These are phyloP conservation scores for Coleophoma crateriformis DNA, from an alignment of 2,329 filamentous ascomycete genomes.

Conservation along the genomic window DNA sequence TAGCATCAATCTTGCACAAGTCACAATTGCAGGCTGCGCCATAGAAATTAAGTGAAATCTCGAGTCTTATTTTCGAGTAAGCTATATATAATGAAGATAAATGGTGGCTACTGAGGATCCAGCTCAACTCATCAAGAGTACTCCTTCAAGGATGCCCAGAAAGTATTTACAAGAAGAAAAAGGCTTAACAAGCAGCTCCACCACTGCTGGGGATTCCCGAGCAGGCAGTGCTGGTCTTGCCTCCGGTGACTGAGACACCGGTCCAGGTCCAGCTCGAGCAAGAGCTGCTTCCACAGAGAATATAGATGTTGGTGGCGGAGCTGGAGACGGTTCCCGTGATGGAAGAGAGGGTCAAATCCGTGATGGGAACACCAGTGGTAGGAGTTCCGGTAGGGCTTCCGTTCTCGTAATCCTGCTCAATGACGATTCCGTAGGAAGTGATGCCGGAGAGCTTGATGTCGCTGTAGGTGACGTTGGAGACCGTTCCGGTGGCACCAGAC, in stretches of 20 bases:
- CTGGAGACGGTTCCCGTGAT: constrained; percentile 23
- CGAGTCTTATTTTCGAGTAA: no score
- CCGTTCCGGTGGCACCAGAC: constrained; percentile 28
- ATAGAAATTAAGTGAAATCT: no score
- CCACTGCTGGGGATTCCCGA: constrained; percentile 25
- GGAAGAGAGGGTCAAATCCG: constrained; percentile 15
- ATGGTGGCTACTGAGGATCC: no score
- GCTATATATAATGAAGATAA: no score
- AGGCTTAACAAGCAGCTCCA: constrained; percentile 2
- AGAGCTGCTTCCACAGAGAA: constrained; percentile 31
- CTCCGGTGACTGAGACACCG: constrained; percentile 28
- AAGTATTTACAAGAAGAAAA: no score
- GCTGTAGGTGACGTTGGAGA: constrained; percentile 38
- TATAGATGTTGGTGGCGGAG: constrained; percentile 26
- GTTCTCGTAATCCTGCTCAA: constrained; percentile 45
- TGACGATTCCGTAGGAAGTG: constrained; percentile 41
- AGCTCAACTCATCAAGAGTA: no score
- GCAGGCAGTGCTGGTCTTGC: constrained; percentile 34
- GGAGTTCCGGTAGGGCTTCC: constrained; percentile 31
- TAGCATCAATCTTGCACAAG: no score
- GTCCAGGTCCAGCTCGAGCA: constrained; percentile 27
- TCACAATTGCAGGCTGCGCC: no score
- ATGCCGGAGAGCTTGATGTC: constrained; percentile 38
- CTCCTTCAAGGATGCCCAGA: no score
- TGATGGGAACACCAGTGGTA: constrained; percentile 30